Conservation (phyloP, 2,329 filamentous ascomycete genomes). For the Ophiostoma populinum region DNA sequence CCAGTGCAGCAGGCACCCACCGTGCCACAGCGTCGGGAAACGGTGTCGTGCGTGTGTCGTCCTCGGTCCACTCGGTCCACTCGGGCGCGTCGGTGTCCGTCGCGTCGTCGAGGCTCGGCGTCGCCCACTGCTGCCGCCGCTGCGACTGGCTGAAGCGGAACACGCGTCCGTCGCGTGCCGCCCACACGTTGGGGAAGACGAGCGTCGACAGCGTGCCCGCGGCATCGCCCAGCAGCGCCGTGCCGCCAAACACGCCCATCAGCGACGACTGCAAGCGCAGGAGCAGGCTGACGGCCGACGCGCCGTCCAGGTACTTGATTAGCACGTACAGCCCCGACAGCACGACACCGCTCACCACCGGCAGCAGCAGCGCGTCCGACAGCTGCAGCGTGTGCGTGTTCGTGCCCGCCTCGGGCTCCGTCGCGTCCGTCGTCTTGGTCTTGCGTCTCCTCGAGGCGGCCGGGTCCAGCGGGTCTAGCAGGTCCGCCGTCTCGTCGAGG, state of each 20-base stretch:
- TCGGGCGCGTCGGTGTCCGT: constrained; percentile 4
- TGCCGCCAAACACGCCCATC: constrained; percentile 59
- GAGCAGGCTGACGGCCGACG: constrained; percentile 64
- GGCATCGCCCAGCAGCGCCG: constrained; percentile 56
- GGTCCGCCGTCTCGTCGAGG: constrained; percentile 25
- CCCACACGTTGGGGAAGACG: constrained; percentile 58
- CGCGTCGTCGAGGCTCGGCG: constrained; percentile 10
- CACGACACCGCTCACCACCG: constrained; percentile 51
- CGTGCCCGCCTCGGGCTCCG: neutral
- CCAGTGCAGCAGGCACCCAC: constrained; percentile 13
- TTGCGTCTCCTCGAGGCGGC: no score
- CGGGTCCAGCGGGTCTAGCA: no score
- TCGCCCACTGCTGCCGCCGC: constrained; percentile 18
- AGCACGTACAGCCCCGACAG: constrained; percentile 67
- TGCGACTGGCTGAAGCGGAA: constrained; percentile 26
- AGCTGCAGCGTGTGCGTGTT: constrained; percentile 42
- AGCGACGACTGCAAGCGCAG: constrained; percentile 67
- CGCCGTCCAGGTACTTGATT: constrained; percentile 76
- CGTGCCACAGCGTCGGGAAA: constrained; percentile 22
- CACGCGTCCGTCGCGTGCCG: constrained; percentile 23
- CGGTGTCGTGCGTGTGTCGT: constrained; percentile 20
- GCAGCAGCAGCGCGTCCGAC: constrained; percentile 71
- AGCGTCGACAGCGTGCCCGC: constrained; percentile 48
- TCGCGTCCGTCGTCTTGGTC: constrained; percentile 2
- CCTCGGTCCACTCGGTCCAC: constrained; percentile 13